A percentile compares a stretch with the other conserved stretches of the same genome.
These are phyloP conservation scores for Monilinia fructicola DNA, from an alignment of 2,329 filamentous ascomycete species.

Conservation along the genomic window DNA sequence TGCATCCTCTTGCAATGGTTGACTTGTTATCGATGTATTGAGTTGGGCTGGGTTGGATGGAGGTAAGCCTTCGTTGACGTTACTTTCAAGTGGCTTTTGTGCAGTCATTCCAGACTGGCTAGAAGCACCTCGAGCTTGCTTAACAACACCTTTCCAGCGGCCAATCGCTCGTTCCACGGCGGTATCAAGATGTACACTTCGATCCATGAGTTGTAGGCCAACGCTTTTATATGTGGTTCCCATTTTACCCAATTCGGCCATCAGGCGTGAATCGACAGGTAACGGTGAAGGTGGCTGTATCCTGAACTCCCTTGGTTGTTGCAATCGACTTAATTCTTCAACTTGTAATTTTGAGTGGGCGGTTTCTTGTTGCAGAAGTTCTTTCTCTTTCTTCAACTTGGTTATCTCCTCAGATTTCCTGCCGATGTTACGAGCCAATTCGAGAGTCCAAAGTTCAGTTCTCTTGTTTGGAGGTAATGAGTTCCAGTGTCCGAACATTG, in stretches of 20 bases:
- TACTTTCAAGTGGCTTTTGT: slow-evolving; percentile 48
- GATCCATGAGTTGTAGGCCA: slow-evolving; percentile 52
- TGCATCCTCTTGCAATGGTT: slow-evolving; percentile 13
- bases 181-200: slow-evolving; percentile 52
- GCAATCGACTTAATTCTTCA: slow-evolving; percentile 57
- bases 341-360: slow-evolving; percentile 57
- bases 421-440: slow-evolving; percentile 60
- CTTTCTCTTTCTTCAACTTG: slow-evolving; percentile 50
- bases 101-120: slow-evolving; percentile 47
- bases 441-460: slow-evolving; percentile 60
- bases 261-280: slow-evolving; percentile 51
- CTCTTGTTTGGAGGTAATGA: slow-evolving; percentile 56
- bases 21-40: slow-evolving; percentile 13
- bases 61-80: slow-evolving; percentile 21
- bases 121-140: slow-evolving; percentile 46
- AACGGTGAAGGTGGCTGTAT: slow-evolving; percentile 53
- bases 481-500: slow-evolving; percentile 76
- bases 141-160: slow-evolving; percentile 61
- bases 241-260: slow-evolving; percentile 50
- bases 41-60: slow-evolving; percentile 16
- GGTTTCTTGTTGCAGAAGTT: slow-evolving; percentile 51
- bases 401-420: slow-evolving; percentile 55
- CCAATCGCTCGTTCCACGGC: slow-evolving; percentile 57
- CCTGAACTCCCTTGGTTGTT: slow-evolving; percentile 61
- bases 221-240: slow-evolving; percentile 45